A percentile compares a stretch with the other conserved stretches of the same genome.
These are phyloP conservation scores for Discostella stelligera DNA, from an alignment of 352 stramenopile species.

Conservation along the genomic window DNA sequence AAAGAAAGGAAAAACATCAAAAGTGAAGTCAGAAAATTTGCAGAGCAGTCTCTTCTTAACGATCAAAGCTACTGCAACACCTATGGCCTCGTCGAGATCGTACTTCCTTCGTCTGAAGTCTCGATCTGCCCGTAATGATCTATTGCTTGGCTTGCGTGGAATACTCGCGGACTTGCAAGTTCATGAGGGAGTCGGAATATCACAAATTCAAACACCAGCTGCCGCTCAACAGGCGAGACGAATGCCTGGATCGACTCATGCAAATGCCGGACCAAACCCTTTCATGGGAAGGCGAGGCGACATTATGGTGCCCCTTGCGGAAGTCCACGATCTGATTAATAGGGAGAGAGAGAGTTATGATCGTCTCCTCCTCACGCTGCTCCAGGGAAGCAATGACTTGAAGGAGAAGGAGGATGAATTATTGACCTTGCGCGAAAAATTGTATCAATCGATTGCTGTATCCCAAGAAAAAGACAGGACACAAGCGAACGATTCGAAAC, in stretches of 20 bases:
- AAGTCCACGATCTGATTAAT: conserved; percentile 80
- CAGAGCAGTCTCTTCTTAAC: conserved; percentile 82
- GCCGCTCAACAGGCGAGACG: conserved; percentile 43
- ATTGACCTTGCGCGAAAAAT: conserved; percentile 60
- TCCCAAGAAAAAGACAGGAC: conserved; percentile 78
- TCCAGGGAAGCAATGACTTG: conserved; percentile 78
- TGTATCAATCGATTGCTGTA: conserved; percentile 70
- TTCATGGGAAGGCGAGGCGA: conserved; percentile 51
- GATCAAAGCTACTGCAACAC: conserved; percentile 77
- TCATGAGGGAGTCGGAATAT: conserved; percentile 80
- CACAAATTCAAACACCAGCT: conserved; percentile 56
- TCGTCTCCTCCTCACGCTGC: conserved; percentile 76
- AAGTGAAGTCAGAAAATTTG: conserved; percentile 75
- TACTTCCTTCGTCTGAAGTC: conserved; percentile 83
- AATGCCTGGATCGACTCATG: conserved; percentile 46
- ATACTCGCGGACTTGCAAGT: conserved; percentile 82
- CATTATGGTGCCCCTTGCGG: conserved; percentile 78
- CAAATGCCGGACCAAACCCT: conserved; percentile 50
- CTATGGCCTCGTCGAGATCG: conserved; percentile 67
- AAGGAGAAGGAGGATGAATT: conserved; percentile 84
- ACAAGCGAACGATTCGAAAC: conserved; percentile 83
- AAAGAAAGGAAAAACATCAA: conserved; percentile 64
- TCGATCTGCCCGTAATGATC: conserved; percentile 74
- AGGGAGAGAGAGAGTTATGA: conserved; percentile 81
- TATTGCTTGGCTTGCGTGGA: conserved; percentile 69